Evolutionary conservation across 441 rosid genomes (phyloP).

Genomic region (Populus hybrid): DNA sequence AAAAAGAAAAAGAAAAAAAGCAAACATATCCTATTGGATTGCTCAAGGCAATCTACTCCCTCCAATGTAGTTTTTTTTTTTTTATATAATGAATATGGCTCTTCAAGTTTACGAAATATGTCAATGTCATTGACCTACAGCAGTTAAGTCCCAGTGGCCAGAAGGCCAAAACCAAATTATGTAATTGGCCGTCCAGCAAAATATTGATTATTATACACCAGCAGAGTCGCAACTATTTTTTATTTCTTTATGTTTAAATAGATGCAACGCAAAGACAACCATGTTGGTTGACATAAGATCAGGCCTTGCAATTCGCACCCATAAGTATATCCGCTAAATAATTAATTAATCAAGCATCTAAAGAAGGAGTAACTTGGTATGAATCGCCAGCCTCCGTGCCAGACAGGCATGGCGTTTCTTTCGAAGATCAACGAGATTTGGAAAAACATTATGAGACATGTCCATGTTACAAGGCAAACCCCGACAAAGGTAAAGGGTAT

Average conservation of each 20-base stretch:
- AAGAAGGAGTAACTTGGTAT: neutral
- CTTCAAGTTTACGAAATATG: neutral
- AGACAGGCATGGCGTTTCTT: neutral
- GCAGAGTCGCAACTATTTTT: neutral
- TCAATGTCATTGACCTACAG: too few species aligned
- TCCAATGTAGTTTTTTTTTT: too few species aligned
- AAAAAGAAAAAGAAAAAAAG: too few species aligned
- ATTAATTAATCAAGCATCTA: neutral
- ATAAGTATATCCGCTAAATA: neutral
- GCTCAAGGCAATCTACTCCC: neutral
- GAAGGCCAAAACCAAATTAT: neutral
- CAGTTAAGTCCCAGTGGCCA: neutral
- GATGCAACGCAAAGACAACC: neutral
- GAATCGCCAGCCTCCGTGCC: neutral
- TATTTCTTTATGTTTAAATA: neutral
- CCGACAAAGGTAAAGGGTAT: neutral
- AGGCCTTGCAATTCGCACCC: neutral
- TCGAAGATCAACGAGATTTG: neutral
- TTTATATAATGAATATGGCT: neutral
- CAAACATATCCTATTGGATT: neutral
- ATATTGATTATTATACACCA: neutral
- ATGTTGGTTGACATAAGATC: neutral
- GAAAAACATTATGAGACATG: neutral
- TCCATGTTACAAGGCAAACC: neutral
- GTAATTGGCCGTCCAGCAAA: neutral